A percentile compares a stretch with the other conserved stretches of the same genome.
Evolutionary conservation across 345 rosid species (phyloP).

Genomic region (Microcos paniculata): DNA sequence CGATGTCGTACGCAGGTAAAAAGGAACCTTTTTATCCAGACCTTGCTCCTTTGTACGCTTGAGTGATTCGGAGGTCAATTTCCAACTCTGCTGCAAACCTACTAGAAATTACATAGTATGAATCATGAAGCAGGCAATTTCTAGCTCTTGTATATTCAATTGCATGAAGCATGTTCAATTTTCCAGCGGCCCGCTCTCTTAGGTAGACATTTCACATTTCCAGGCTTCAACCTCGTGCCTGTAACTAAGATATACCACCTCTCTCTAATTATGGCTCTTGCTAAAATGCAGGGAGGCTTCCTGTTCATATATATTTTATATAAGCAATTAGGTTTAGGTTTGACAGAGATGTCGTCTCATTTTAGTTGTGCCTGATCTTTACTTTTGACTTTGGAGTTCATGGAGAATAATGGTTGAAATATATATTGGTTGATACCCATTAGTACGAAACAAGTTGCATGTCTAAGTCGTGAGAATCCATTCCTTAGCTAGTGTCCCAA

Average conservation of each 20-base stretch:
- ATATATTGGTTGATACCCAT: background rate
- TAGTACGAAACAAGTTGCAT: background rate
- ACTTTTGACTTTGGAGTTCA: background rate
- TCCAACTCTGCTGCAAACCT: background rate
- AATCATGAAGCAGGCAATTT: background rate
- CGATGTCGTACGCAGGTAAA: background rate
- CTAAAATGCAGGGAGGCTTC: background rate
- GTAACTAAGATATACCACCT: background rate
- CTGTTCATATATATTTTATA: background rate
- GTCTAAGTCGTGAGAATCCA: background rate
- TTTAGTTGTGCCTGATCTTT: background rate
- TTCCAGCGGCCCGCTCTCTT: background rate
- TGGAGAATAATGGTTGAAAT: constrained; percentile 1
- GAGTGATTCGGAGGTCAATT: background rate
- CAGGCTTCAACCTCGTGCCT: background rate
- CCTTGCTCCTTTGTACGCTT: background rate
- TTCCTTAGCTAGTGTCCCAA: background rate
- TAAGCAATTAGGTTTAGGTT: background rate
- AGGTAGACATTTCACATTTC: background rate
- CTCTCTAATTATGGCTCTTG: background rate
- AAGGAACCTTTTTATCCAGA: background rate
- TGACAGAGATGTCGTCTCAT: background rate
- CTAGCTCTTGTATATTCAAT: background rate
- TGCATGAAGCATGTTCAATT: background rate
- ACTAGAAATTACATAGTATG: background rate